Base-by-base conservation (phyloP, 805 yeast genomes). In the Cyberlindnera mississippiensis region DNA sequence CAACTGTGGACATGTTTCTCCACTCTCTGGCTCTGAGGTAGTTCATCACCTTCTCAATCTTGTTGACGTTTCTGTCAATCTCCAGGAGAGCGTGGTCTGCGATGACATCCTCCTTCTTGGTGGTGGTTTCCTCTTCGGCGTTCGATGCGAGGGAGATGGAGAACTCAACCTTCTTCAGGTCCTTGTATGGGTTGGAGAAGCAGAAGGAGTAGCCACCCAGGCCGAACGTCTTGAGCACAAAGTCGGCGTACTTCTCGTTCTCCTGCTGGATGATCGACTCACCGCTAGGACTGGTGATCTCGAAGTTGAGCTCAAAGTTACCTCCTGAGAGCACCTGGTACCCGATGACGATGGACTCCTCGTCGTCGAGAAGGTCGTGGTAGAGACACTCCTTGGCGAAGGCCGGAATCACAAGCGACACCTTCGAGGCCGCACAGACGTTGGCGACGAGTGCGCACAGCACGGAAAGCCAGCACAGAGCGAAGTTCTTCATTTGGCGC, bases 1-100 rank as follows among this genome's bases (percentile, higher is more conserved):
- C 72, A 49, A 87, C 96, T 33, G 96, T 87, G 38, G 91, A 85
- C 76, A 89, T 93, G 68, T 93, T 93, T 72, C 99, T 82, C 78
- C 87, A 85, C 71, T 90, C 96, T 71, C 99, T 85, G 14, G 97
- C 89, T 72, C 89, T 88, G 69, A 91, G 80, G 65, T 93, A 88
- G 58, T 84, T 87, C 65, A 91, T 69, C 66, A 78, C 67, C 59
- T 73, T 75, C 51, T 68, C 72, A 49, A 78, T 73, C 47, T 75
- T 79, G 51, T 73, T 77, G 56, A 79, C 66, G 59, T 77, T 80
- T 52, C 70, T 63, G 55, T 77, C 82, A 52, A 80, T 79, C 59
- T 73, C 78, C 44, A 72, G 73, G 35, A 78, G 71, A 9, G 83
- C 73, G 40, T 64, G 64, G 55, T 74, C 74, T 63, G 80, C 72